Conservation (phyloP, 208 protist species). For the Leishmania lainsoni region DNA sequence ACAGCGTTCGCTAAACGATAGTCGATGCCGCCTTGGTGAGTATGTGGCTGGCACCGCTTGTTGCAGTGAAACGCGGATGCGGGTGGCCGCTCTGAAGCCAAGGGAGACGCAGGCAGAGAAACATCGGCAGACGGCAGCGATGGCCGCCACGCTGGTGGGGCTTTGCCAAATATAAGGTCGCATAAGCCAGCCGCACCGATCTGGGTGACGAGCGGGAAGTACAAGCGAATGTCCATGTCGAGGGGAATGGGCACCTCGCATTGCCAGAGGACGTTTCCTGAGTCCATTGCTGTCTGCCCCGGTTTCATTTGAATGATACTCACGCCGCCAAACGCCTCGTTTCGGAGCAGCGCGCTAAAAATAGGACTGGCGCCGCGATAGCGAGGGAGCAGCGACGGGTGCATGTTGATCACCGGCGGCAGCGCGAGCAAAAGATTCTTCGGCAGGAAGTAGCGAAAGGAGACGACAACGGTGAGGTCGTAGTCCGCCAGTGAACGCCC, state of each 20-base stretch:
- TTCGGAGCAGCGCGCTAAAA: slow-evolving; percentile 77
- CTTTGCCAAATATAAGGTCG: slow-evolving; percentile 74
- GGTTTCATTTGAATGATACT: slow-evolving; percentile 75
- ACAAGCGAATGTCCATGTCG: slow-evolving; percentile 78
- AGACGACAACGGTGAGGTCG: slow-evolving; percentile 84
- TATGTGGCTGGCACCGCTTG: not conserved
- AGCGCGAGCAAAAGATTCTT: slow-evolving; percentile 56
- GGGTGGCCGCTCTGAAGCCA: not conserved
- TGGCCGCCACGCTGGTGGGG: slow-evolving; percentile 4
- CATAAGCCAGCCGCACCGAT: slow-evolving; percentile 72
- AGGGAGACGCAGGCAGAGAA: not conserved
- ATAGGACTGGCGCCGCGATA: slow-evolving; percentile 92
- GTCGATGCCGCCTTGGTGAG: not conserved
- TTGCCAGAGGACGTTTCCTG: slow-evolving; percentile 81
- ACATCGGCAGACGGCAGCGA: not conserved
- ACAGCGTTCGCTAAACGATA: not conserved
- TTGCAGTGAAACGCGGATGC: not conserved
- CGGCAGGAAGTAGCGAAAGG: slow-evolving; percentile 89
- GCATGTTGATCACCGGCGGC: slow-evolving; percentile 85
- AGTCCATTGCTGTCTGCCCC: slow-evolving; percentile 70
- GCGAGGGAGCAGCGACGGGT: slow-evolving; percentile 85
- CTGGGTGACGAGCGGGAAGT: slow-evolving; percentile 81
- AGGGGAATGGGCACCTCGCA: slow-evolving; percentile 60
- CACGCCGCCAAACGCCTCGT: slow-evolving; percentile 70
- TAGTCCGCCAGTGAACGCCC: slow-evolving; percentile 53